These are phyloP conservation scores for Calocybe gangraenosa DNA, from an alignment of 768 basidiomycete species.

Conservation along the genomic window DNA sequence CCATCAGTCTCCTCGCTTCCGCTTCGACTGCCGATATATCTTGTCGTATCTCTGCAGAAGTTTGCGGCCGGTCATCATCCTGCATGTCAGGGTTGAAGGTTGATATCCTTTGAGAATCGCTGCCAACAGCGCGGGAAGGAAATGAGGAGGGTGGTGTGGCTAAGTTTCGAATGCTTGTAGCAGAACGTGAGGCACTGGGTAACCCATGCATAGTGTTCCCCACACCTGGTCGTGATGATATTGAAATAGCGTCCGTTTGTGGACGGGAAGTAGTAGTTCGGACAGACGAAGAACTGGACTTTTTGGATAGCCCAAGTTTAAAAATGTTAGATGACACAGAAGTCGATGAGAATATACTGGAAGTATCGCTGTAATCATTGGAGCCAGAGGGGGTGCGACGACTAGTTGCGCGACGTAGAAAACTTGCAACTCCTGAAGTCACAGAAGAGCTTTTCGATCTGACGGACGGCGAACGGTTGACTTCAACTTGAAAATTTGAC, in stretches of 20 bases:
- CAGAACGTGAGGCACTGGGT: conserved; percentile 36
- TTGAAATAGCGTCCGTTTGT: conserved; percentile 36
- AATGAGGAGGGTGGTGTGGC: conserved; percentile 62
- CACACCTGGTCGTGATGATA: conserved; percentile 35
- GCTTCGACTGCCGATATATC: conserved; percentile 69
- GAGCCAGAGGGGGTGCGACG: conserved; percentile 29
- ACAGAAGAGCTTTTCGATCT: conserved; percentile 53
- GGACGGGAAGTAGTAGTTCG: conserved; percentile 36
- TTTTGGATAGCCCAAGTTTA: conserved; percentile 38
- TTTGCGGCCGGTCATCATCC: conserved; percentile 54
- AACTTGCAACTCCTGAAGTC: conserved; percentile 44
- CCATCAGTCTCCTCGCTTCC: conserved; percentile 65
- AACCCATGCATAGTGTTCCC: conserved; percentile 24
- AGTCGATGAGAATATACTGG: conserved; percentile 37
- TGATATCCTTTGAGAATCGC: conserved; percentile 32
- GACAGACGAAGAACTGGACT: conserved; percentile 47
- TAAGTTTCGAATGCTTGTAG: conserved; percentile 40
- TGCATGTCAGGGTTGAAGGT: conserved; percentile 36
- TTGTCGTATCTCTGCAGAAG: conserved; percentile 58
- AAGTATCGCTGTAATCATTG: conserved; percentile 44
- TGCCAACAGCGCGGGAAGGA: conserved; percentile 31
- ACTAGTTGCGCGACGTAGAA: conserved; percentile 48
- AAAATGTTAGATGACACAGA: conserved; percentile 36
- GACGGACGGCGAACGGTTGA: conserved; percentile 48
- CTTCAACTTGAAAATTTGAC: conserved; percentile 37